Percentiles rank a stretch among this genome's conserved stretches.
phyloP scores from a whole-genome alignment of 495 filamentous ascomycete species.

The Penicillium chermesinum region DNA sequence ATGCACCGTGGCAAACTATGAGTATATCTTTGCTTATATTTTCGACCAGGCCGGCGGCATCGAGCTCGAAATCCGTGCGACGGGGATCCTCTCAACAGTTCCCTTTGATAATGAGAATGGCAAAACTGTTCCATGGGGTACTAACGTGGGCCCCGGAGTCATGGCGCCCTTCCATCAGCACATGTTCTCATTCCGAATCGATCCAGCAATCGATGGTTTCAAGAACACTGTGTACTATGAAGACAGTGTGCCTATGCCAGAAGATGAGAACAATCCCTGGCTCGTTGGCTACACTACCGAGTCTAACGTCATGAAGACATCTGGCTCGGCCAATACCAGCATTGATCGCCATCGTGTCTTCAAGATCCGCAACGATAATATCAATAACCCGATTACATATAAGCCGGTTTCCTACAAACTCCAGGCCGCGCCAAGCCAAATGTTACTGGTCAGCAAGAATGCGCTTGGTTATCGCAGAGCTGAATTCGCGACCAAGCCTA shows the following conservation, averaged over 20 bases:
- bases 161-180: slow-evolving; percentile 80
- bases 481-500: slow-evolving; percentile 75
- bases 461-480: slow-evolving; percentile 68
- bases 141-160: slow-evolving; percentile 80
- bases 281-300: slow-evolving; percentile 68
- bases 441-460: slow-evolving; percentile 65
- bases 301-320: slow-evolving; percentile 55
- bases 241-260: slow-evolving; percentile 67
- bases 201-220: slow-evolving; percentile 75
- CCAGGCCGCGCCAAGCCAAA: slow-evolving; percentile 67
- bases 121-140: slow-evolving; percentile 70
- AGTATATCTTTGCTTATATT: slow-evolving; percentile 79
- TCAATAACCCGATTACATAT: slow-evolving; percentile 67
- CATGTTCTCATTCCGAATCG: slow-evolving; percentile 82
- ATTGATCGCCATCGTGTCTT: slow-evolving; percentile 61
- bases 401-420: slow-evolving; percentile 79
- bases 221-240: slow-evolving; percentile 66
- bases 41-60: slow-evolving; percentile 83
- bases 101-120: slow-evolving; percentile 59
- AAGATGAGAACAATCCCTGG: slow-evolving; percentile 70
- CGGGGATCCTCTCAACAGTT: slow-evolving; percentile 79
- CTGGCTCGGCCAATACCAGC: slow-evolving; percentile 62
- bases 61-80: slow-evolving; percentile 75
- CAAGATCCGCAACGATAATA: slow-evolving; percentile 69
- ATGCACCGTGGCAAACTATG: slow-evolving; percentile 76